Conservation (phyloP, 805 yeast genomes). For the Candida pini region DNA sequence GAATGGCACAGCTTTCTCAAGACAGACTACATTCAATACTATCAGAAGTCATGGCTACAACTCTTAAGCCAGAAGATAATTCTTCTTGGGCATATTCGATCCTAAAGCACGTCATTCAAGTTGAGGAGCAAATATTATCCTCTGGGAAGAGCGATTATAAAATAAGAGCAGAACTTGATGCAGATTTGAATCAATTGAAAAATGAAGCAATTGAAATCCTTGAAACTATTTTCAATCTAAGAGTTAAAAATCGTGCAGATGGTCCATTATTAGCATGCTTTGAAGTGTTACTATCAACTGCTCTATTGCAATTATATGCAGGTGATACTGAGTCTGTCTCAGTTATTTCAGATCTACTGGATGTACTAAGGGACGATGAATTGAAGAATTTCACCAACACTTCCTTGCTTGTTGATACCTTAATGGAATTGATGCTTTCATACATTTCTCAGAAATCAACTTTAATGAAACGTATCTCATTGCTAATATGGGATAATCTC, state of each 20-base stretch:
- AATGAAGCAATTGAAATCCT: background rate
- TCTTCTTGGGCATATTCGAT: conserved; percentile 60
- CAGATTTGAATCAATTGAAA: conserved; percentile 47
- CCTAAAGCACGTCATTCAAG: conserved; percentile 21
- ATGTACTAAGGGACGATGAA: conserved; percentile 47
- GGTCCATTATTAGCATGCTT: conserved; percentile 40
- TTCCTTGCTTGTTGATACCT: conserved; percentile 29
- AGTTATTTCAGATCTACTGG: conserved; percentile 65
- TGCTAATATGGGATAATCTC: conserved; percentile 44
- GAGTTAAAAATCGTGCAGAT: conserved; percentile 24
- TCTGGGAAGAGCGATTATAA: conserved; percentile 13
- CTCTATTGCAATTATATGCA: conserved; percentile 66
- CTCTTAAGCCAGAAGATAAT: conserved; percentile 31
- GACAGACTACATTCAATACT: conserved; percentile 68
- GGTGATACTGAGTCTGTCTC: conserved; percentile 75
- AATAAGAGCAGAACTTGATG: conserved; percentile 44
- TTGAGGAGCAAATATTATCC: conserved; percentile 6
- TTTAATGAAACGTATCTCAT: conserved; percentile 51
- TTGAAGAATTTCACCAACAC: conserved; percentile 33
- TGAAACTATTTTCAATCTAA: conserved; percentile 30
- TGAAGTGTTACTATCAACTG: conserved; percentile 72
- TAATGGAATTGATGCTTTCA: conserved; percentile 49
- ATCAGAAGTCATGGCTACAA: conserved; percentile 28
- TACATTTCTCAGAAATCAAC: conserved; percentile 53
- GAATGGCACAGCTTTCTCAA: conserved; percentile 39